Evolutionary conservation across 805 yeast species (phyloP).

Genomic region (Wickerhamiella kazuoi): DNA sequence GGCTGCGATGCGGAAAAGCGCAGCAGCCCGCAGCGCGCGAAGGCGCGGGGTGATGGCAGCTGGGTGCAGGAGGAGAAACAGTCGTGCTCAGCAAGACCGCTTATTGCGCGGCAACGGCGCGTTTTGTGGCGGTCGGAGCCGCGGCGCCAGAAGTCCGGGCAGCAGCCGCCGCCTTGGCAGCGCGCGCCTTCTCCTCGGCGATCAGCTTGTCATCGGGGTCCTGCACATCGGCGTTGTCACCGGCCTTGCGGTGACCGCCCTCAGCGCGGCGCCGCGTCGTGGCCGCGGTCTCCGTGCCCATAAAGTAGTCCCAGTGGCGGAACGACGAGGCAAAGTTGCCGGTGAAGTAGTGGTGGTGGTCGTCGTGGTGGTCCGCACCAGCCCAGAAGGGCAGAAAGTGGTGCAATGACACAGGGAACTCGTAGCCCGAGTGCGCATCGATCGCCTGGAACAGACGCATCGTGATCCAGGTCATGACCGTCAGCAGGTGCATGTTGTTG

Average conservation of each 20-base stretch:
- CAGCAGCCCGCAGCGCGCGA: too few relatives aligned
- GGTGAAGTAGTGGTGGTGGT: constrained; percentile 88
- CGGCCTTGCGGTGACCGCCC: constrained; percentile 15
- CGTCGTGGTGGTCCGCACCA: constrained; percentile 96
- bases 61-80: too few relatives aligned
- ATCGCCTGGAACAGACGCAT: constrained; percentile 88
- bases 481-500: constrained; percentile 65
- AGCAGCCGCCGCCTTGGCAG: background rate
- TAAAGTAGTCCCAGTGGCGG: constrained; percentile 85
- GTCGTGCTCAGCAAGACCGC: too few relatives aligned
- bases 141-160: background rate
- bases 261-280: constrained; percentile 31
- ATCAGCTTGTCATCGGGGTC: constrained; percentile 14
- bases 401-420: constrained; percentile 91
- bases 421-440: constrained; percentile 95
- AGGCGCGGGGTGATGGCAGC: too few relatives aligned
- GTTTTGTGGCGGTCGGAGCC: background rate
- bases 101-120: background rate
- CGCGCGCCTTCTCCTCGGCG: background rate
- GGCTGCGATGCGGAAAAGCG: too few relatives aligned
- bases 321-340: constrained; percentile 91
- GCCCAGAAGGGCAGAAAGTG: constrained; percentile 94
- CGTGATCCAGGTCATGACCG: constrained; percentile 77
- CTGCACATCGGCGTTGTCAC: constrained; percentile 10
- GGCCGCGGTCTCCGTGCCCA: constrained; percentile 58